Percentiles rank a stretch among this genome's conserved stretches.
These are phyloP conservation scores for Geotrichum restrictum DNA, from an alignment of 1,139 yeast genomes.

Conservation along the genomic window DNA sequence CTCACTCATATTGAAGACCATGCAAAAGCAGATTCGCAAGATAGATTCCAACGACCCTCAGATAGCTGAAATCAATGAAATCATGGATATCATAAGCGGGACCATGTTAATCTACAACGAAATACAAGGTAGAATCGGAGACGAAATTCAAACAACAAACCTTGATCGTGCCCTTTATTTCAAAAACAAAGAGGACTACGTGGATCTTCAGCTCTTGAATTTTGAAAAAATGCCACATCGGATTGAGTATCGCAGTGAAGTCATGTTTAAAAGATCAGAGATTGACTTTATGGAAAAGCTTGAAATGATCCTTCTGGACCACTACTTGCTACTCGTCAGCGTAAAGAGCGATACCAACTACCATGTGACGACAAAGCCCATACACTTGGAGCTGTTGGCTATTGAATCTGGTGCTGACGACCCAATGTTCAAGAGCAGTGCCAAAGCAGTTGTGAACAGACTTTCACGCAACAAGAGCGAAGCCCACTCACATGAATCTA, in stretches of 20 bases:
- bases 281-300: slow-evolving; percentile 5
- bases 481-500: neutral
- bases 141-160: slow-evolving; percentile 4
- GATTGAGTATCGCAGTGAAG: slow-evolving; percentile 14
- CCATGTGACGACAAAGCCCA: slow-evolving; percentile 39
- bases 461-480: slow-evolving; percentile 16
- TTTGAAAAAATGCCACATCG: slow-evolving; percentile 3
- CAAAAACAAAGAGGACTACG: slow-evolving; percentile 11
- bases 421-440: slow-evolving; percentile 33
- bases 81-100: slow-evolving; percentile 1
- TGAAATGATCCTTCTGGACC: slow-evolving; percentile 59
- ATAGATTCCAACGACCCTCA: slow-evolving; percentile 6
- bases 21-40: slow-evolving; percentile 1
- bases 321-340: slow-evolving; percentile 53
- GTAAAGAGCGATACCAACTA: slow-evolving; percentile 35
- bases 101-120: slow-evolving; percentile 14
- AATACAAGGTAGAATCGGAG: slow-evolving; percentile 10
- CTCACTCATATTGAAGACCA: neutral
- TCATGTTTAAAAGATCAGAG: slow-evolving; percentile 10
- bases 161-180: slow-evolving; percentile 10
- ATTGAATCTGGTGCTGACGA: slow-evolving; percentile 38
- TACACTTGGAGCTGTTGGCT: slow-evolving; percentile 41
- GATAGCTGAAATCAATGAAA: slow-evolving; percentile 6
- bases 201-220: neutral
- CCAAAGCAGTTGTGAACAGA: slow-evolving; percentile 11